Percentiles rank a stretch among this genome's conserved stretches.
These are phyloP conservation scores for Chlorella vulgaris DNA, from an alignment of 139 green algal genomes.

Conservation along the genomic window DNA sequence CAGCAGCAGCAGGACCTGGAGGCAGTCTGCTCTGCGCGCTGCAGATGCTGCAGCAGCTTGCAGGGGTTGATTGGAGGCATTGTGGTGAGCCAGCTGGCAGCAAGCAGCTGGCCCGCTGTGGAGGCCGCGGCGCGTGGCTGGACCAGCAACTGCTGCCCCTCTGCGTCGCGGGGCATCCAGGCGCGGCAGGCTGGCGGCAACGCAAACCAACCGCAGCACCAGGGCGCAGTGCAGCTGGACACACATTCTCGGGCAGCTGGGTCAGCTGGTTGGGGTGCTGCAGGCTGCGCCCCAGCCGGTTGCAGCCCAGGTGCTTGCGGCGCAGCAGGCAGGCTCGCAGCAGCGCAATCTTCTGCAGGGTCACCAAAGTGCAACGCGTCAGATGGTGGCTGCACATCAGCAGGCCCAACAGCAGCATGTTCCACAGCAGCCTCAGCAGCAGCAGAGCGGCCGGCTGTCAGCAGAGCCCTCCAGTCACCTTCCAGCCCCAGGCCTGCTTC, in stretches of 20 bases:
- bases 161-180: slow-evolving; percentile 1
- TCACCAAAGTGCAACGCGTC: not conserved
- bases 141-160: slow-evolving; percentile 20
- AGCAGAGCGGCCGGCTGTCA: not conserved
- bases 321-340: not conserved
- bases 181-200: not conserved
- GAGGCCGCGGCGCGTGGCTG: not conserved
- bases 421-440: not conserved
- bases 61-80: slow-evolving; percentile 6
- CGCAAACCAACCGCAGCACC: not conserved
- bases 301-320: not conserved
- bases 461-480: not conserved
- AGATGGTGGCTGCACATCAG: not conserved
- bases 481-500: not conserved
- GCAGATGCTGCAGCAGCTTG: slow-evolving; percentile 27
- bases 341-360: not conserved
- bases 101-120: slow-evolving; percentile 1
- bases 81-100: slow-evolving; percentile 10
- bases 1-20: slow-evolving; percentile 1
- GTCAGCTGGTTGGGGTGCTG: not conserved
- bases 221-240: not conserved
- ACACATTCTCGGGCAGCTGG: not conserved
- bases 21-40: slow-evolving; percentile 6
- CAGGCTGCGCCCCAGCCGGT: not conserved
- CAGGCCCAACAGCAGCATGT: not conserved